A percentile compares a stretch with the other conserved stretches of the same genome.
Conservation (phyloP, 805 yeast genomes). For the Yarrowia bubula region DNA sequence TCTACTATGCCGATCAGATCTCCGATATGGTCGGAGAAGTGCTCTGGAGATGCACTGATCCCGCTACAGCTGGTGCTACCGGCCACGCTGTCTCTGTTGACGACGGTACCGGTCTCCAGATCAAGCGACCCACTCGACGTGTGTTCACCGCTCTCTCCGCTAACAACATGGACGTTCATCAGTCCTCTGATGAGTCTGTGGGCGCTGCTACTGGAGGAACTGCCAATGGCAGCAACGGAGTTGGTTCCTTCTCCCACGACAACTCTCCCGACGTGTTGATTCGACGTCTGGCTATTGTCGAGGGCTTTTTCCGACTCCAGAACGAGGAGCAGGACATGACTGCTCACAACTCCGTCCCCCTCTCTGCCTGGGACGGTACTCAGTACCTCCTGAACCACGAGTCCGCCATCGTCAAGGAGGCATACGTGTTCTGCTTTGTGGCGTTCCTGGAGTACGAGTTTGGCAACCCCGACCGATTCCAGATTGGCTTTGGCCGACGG, state of each 20-base stretch:
- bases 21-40: conserved; percentile 77
- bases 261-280: conserved; percentile 5
- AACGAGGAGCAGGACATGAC: conserved; percentile 22
- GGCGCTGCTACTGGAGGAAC: conserved; percentile 18
- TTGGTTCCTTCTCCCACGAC: background rate
- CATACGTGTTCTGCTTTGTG: conserved; percentile 33
- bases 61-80: conserved; percentile 8
- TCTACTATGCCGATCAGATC: conserved; percentile 83
- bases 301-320: conserved; percentile 31
- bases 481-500: conserved; percentile 1
- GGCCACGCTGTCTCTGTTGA: conserved; percentile 6
- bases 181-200: conserved; percentile 19
- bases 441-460: conserved; percentile 31
- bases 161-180: background rate
- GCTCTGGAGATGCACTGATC: conserved; percentile 35
- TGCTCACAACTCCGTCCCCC: conserved; percentile 28
- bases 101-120: conserved; percentile 27
- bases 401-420: conserved; percentile 31
- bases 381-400: conserved; percentile 35
- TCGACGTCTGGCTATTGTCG: conserved; percentile 25
- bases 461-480: conserved; percentile 21
- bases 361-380: conserved; percentile 38
- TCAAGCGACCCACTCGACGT: conserved; percentile 25
- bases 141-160: conserved; percentile 6
- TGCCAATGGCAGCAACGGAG: background rate